Evolutionary conservation across 495 filamentous ascomycete species (phyloP).

Genomic region (Diplogelasinospora grovesii): DNA sequence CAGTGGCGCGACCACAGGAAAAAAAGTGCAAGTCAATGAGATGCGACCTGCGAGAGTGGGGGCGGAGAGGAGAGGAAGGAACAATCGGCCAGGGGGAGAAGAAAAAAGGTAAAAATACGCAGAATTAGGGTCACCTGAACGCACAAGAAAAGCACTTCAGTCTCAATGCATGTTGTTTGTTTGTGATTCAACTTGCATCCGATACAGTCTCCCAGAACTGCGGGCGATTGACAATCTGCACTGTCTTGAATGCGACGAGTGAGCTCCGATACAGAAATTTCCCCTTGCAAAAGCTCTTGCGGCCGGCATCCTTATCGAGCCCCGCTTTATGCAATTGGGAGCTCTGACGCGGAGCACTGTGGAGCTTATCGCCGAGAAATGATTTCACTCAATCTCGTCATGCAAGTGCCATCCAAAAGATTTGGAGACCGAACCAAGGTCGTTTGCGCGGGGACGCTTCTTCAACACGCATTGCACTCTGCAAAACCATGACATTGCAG

Average conservation of each 20-base stretch:
- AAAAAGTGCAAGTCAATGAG: neutral
- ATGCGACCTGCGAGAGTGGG: neutral
- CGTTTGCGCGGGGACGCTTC: no score
- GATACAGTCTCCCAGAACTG: constrained; percentile 2
- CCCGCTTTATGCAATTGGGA: constrained; percentile 3
- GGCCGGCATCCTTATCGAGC: constrained; percentile 1
- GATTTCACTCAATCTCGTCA: constrained; percentile 9
- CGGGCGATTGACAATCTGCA: neutral
- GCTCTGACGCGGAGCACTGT: neutral
- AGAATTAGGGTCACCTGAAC: neutral
- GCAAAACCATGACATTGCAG: no score
- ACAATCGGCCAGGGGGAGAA: neutral
- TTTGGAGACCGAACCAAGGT: no score
- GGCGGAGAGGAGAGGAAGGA: neutral
- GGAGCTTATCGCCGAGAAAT: constrained; percentile 1
- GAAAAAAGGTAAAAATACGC: neutral
- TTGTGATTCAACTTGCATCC: constrained; percentile 6
- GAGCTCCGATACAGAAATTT: constrained; percentile 12
- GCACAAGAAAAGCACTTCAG: neutral
- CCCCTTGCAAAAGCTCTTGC: neutral
- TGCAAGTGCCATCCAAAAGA: no score
- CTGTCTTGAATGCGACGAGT: constrained; percentile 6
- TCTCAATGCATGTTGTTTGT: neutral
- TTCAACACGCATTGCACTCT: no score
- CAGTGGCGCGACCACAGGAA: neutral